Percentiles rank a stretch among this genome's conserved stretches.
Conservation (phyloP, 2,329 filamentous ascomycete genomes). For the Alternaria dauci region DNA sequence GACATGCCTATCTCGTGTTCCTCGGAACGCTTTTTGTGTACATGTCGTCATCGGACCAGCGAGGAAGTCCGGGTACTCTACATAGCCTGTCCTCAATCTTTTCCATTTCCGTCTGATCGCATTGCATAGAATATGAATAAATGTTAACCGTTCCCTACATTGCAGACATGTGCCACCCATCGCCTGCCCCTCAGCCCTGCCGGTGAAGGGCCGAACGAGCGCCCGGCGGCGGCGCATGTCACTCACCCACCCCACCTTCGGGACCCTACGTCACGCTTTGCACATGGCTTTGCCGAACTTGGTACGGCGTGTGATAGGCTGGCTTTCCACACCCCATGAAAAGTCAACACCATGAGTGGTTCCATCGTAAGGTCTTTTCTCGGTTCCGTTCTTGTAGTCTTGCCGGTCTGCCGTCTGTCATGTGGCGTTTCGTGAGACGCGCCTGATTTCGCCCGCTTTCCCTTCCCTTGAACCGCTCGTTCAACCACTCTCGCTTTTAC, state of each 20-base stretch:
- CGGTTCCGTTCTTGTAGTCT: constrained; percentile 1
- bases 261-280: constrained; percentile 22
- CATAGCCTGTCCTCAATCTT: constrained; percentile 17
- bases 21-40: constrained; percentile 13
- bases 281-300: constrained; percentile 5
- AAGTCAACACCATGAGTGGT: constrained; percentile 18
- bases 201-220: constrained; percentile 18
- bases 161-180: constrained; percentile 9
- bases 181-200: constrained; percentile 28
- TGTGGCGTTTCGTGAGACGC: constrained; percentile 4
- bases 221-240: constrained; percentile 18
- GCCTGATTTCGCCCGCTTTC: neutral
- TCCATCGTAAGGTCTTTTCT: constrained; percentile 2
- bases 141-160: neutral
- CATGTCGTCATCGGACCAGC: constrained; percentile 21
- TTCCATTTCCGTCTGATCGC: constrained; percentile 2
- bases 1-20: constrained; percentile 9
- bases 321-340: constrained; percentile 1
- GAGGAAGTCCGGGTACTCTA: constrained; percentile 10
- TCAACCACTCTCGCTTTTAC: neutral
- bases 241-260: constrained; percentile 23
- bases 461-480: neutral
- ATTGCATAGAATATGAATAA: constrained; percentile 6
- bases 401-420: constrained; percentile 14
- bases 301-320: constrained; percentile 13